Conservation (phyloP, 805 yeast species). For the Saccharomyces eubayanus region DNA sequence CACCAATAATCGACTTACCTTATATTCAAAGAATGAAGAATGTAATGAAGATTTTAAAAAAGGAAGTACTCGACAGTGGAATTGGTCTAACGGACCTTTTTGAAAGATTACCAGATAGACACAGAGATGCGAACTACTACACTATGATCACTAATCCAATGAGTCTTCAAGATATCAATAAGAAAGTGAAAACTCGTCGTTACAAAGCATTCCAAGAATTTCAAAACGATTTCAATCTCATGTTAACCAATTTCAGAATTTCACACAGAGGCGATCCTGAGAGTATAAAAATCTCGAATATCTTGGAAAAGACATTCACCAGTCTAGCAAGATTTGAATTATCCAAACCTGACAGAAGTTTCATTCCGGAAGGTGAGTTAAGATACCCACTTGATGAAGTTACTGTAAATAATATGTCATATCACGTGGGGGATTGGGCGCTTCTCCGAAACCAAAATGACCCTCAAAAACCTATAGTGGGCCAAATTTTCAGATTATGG, state of each 20-base stretch:
- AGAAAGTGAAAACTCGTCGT: slow-evolving; percentile 77
- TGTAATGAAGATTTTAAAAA: slow-evolving; percentile 71
- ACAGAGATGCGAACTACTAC: slow-evolving; percentile 37
- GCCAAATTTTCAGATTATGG: slow-evolving; percentile 92
- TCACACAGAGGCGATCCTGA: slow-evolving; percentile 52
- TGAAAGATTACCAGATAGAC: slow-evolving; percentile 73
- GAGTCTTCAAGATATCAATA: slow-evolving; percentile 63
- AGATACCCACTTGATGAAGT: slow-evolving; percentile 77
- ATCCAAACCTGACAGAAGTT: slow-evolving; percentile 74
- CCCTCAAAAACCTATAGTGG: slow-evolving; percentile 81
- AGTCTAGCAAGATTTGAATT: slow-evolving; percentile 57
- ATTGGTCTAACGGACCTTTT: slow-evolving; percentile 53
- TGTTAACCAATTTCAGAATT: slow-evolving; percentile 66
- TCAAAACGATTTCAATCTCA: slow-evolving; percentile 63
- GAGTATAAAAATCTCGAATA: slow-evolving; percentile 51
- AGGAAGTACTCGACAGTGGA: slow-evolving; percentile 47
- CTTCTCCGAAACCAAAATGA: slow-evolving; percentile 82
- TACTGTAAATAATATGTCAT: slow-evolving; percentile 60
- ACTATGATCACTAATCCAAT: slow-evolving; percentile 49
- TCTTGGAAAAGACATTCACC: slow-evolving; percentile 54
- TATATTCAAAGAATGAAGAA: slow-evolving; percentile 88
- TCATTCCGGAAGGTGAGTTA: slow-evolving; percentile 49
- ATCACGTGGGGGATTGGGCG: slow-evolving; percentile 93
- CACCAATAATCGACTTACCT: slow-evolving; percentile 31
- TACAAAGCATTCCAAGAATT: slow-evolving; percentile 70